phyloP scores from a whole-genome alignment of 2,329 filamentous ascomycete genomes.

The Stachybotrys chlorohalonatus region DNA sequence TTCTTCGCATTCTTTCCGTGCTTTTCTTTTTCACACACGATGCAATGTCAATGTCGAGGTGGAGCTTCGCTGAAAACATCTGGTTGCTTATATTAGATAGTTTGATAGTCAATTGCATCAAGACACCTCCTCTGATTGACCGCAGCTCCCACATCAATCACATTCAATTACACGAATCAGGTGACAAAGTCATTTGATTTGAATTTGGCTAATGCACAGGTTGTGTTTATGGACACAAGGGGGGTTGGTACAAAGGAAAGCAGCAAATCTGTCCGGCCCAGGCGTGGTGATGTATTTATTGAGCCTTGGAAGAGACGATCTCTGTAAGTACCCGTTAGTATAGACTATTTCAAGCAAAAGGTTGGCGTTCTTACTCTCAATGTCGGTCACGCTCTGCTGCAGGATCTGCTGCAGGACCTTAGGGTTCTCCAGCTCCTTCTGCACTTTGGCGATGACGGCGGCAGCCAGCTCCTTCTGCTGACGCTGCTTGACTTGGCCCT shows the following conservation, averaged over 20 bases:
- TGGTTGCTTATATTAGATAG: background rate
- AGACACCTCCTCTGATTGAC: background rate
- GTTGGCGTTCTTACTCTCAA: slow-evolving; percentile 64
- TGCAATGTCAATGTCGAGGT: background rate
- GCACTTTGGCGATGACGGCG: slow-evolving; percentile 90
- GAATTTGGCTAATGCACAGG: slow-evolving; percentile 52
- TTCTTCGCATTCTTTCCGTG: too few species aligned
- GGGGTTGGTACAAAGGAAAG: slow-evolving; percentile 41
- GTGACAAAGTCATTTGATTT: slow-evolving; percentile 18
- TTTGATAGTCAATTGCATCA: background rate
- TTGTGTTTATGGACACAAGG: slow-evolving; percentile 47
- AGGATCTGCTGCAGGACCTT: slow-evolving; percentile 96
- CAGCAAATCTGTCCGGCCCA: slow-evolving; percentile 24
- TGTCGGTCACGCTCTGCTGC: slow-evolving; percentile 88
- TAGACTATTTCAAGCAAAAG: background rate
- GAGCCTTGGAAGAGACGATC: slow-evolving; percentile 54
- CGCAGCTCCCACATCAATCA: background rate
- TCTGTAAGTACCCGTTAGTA: slow-evolving; percentile 34
- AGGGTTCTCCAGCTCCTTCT: slow-evolving; percentile 97
- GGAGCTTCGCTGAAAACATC: background rate
- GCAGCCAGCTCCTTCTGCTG: slow-evolving; percentile 96
- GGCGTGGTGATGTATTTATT: slow-evolving; percentile 40
- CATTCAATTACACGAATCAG: slow-evolving; percentile 15
- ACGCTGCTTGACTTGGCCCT: slow-evolving; percentile 96
- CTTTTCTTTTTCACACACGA: too few species aligned